These are phyloP conservation scores for Chytriomyces hyalinus DNA, from an alignment of 192 early-diverging fungal species.

Conservation along the genomic window DNA sequence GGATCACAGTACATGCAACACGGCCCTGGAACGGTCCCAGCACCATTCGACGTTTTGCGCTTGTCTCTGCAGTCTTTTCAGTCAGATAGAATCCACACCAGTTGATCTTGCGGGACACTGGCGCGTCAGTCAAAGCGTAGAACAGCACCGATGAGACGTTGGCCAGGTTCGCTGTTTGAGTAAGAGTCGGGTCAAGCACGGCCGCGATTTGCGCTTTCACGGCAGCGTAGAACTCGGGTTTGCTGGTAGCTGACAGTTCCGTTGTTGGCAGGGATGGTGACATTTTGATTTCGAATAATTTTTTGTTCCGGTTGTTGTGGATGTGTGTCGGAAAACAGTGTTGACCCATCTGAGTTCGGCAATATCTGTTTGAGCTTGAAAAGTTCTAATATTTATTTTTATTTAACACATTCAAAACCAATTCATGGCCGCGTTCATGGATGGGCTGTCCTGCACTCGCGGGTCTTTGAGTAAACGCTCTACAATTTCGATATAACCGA, in stretches of 20 bases:
- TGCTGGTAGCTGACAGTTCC: conserved; percentile 31
- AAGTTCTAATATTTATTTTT: neutral
- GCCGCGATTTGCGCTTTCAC: conserved; percentile 62
- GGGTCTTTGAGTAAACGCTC: too few relatives aligned
- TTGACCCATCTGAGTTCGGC: too few relatives aligned
- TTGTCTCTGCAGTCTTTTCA: conserved; percentile 15
- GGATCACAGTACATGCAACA: conserved; percentile 86
- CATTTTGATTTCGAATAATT: conserved; percentile 4
- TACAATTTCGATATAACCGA: too few relatives aligned
- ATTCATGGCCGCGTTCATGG: too few relatives aligned
- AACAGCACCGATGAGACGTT: conserved; percentile 83
- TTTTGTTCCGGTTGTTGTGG: neutral
- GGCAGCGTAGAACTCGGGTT: conserved; percentile 75
- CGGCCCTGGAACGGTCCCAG: conserved; percentile 88
- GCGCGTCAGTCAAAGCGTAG: conserved; percentile 67
- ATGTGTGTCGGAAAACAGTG: too few relatives aligned
- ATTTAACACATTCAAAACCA: neutral
- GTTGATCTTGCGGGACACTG: conserved; percentile 47
- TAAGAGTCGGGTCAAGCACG: conserved; percentile 72
- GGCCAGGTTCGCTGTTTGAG: conserved; percentile 75
- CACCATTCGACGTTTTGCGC: conserved; percentile 50
- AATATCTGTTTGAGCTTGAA: too few relatives aligned
- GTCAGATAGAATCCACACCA: conserved; percentile 84
- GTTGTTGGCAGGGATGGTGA: conserved; percentile 9
- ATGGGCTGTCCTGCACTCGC: too few relatives aligned